Base-by-base conservation (phyloP, 208 protist genomes). In the Leptomonas seymouri region DNA sequence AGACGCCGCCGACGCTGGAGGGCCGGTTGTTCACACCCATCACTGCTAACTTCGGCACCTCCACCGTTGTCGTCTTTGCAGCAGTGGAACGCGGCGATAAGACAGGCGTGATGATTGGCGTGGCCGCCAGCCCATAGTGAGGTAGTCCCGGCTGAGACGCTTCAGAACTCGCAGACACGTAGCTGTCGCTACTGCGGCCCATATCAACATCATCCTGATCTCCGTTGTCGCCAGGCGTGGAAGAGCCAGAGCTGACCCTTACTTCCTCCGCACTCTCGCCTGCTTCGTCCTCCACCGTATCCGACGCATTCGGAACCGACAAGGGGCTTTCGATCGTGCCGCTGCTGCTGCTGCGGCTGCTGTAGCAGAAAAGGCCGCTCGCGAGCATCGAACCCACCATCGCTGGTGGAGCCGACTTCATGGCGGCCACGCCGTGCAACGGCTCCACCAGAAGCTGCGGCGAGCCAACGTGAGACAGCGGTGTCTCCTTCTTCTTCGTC, bases 301-400 rank as follows among this genome's bases (percentile, higher is more conserved):
- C 42, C 25, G 25, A 27, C 39, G 21, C 58, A 25, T 41, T 34
- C 27, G 36, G 28, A 18, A 23, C 36, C 1, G 44, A 45, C 14
- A 21, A 8, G 5, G 58, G 18, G 14, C 44, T 28, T 2, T 49
- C 58, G 14, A 41, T 27, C 8, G 58, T 23, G 23, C 27, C 25
- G 46, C 20, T 53, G 31, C 46, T 55, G 9, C 34, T 3, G 60
- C 30, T 65, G 30, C 44, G 16, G 31, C 41, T 55, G 60, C 42
- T 51, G 44, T 28, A 16, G 15, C 31, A 21, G 28, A 12, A 9
- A 39, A 39, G 34, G 34, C 34, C 3, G 34, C 34, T 9, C 34
- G 34, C 34, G 7, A 39, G 31, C 28, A 44, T 21, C 2, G 34
- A 20, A 14, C 30, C 27, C 28, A 25, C 54, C 11, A 20, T 31